Percentiles rank a stretch among this genome's conserved stretches.
Conservation (phyloP, 805 yeast species). For the Lachancea meyersii region DNA sequence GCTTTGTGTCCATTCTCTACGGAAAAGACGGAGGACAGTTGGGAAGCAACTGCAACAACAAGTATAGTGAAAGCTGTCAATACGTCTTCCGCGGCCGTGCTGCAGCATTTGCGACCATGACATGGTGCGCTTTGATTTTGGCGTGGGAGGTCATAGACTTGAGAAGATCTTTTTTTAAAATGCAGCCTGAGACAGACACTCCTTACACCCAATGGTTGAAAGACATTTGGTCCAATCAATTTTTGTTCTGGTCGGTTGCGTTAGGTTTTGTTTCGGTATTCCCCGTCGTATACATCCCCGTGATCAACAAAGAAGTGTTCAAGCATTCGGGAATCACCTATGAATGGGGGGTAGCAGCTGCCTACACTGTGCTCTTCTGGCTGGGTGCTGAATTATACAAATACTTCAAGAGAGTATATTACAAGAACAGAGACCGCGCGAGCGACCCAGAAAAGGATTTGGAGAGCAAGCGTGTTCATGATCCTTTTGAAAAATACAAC, state of each 20-base stretch:
- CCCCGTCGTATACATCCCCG: slow-evolving; percentile 84
- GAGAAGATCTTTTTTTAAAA: slow-evolving; percentile 60
- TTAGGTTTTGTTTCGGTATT: slow-evolving; percentile 64
- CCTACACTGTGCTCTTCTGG: slow-evolving; percentile 51
- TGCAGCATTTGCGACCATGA: slow-evolving; percentile 71
- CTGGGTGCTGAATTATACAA: slow-evolving; percentile 63
- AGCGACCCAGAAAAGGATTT: slow-evolving; percentile 58
- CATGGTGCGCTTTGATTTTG: slow-evolving; percentile 75
- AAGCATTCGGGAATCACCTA: slow-evolving; percentile 63
- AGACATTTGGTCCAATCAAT: slow-evolving; percentile 68
- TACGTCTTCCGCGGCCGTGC: slow-evolving; percentile 72
- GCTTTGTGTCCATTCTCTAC: slow-evolving; percentile 61
- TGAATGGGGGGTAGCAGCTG: slow-evolving; percentile 77
- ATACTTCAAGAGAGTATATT: slow-evolving; percentile 52
- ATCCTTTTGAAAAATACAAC: slow-evolving; percentile 54
- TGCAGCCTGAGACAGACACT: slow-evolving; percentile 60
- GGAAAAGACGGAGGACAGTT: slow-evolving; percentile 60
- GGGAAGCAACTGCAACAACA: slow-evolving; percentile 58
- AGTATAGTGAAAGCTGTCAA: slow-evolving; percentile 42
- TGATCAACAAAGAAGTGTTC: slow-evolving; percentile 72
- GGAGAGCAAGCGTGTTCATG: slow-evolving; percentile 41
- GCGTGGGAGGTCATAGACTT: slow-evolving; percentile 83
- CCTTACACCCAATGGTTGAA: slow-evolving; percentile 54
- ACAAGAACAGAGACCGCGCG: slow-evolving; percentile 37
- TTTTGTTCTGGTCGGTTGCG: slow-evolving; percentile 74